A percentile compares a stretch with the other conserved stretches of the same genome.
Conservation (phyloP, 2,329 filamentous ascomycete genomes). For the Ceratocystis ficicola region DNA sequence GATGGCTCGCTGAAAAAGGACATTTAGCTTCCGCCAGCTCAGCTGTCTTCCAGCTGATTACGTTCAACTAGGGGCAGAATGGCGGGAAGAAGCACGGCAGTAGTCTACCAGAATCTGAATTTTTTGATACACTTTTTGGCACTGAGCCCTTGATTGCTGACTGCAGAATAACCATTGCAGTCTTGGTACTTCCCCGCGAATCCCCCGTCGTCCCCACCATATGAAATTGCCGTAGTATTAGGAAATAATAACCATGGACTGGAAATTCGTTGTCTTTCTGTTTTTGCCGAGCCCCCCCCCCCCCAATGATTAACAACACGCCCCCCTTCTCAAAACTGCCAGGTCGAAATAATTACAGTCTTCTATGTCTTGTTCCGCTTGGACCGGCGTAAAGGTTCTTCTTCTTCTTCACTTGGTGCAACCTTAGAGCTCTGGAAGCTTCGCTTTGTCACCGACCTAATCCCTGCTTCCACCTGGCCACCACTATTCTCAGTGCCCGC, state of each 20-base stretch:
- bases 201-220: not conserved
- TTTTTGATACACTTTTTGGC: too few species aligned
- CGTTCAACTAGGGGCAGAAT: too few species aligned
- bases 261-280: not conserved
- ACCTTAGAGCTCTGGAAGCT: not conserved
- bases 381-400: conserved; percentile 13
- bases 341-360: not conserved
- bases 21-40: conserved; percentile 30
- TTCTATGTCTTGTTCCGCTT: conserved; percentile 13
- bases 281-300: too few species aligned
- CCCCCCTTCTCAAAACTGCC: not conserved
- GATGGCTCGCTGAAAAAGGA: conserved; percentile 47
- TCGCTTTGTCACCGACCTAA: not conserved
- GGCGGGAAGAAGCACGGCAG: too few species aligned
- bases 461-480: not conserved
- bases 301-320: not conserved
- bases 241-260: not conserved
- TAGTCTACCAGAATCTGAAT: too few species aligned
- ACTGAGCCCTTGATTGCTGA: too few species aligned
- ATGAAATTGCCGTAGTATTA: not conserved
- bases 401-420: not conserved
- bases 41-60: too few species aligned
- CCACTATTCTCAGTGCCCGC: not conserved
- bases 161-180: too few species aligned
- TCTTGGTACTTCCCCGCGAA: too few species aligned